Percentiles rank a stretch among this genome's conserved stretches.
phyloP scores from a whole-genome alignment of 108 stramenopile species.

The Cyclostephanos tholiformis region DNA sequence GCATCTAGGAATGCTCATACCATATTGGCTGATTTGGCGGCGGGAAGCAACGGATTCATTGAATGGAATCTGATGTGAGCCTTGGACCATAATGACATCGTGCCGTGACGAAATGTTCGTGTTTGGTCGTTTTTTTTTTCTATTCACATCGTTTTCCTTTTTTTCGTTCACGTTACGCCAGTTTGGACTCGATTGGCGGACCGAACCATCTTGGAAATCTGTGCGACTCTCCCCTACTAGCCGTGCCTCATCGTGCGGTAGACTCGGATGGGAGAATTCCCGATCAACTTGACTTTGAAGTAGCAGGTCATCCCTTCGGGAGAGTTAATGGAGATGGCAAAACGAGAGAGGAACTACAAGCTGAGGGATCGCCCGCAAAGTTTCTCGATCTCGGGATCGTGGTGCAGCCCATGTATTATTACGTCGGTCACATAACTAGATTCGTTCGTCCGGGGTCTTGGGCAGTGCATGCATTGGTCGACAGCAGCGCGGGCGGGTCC shows the following conservation, averaged over 20 bases:
- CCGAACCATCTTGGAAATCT: slow-evolving; percentile 93
- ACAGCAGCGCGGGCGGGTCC: slow-evolving; percentile 39
- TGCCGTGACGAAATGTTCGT: slow-evolving; percentile 1
- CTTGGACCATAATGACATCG: not conserved
- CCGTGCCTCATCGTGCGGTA: slow-evolving; percentile 79
- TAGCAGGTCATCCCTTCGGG: slow-evolving; percentile 61
- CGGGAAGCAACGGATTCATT: slow-evolving; percentile 89
- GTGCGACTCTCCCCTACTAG: slow-evolving; percentile 88
- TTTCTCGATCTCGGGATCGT: slow-evolving; percentile 72
- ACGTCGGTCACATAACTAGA: slow-evolving; percentile 86
- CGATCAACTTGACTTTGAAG: slow-evolving; percentile 66
- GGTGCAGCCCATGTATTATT: slow-evolving; percentile 90
- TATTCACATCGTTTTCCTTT: slow-evolving; percentile 1
- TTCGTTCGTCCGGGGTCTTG: slow-evolving; percentile 77
- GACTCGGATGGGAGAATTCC: slow-evolving; percentile 37
- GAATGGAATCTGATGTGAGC: slow-evolving; percentile 91
- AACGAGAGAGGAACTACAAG: slow-evolving; percentile 81
- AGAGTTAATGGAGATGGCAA: slow-evolving; percentile 62
- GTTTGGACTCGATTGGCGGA: slow-evolving; percentile 83
- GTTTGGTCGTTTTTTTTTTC: not conserved
- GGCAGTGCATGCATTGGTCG: slow-evolving; percentile 67
- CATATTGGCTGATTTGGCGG: slow-evolving; percentile 90
- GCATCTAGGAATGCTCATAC: slow-evolving; percentile 93
- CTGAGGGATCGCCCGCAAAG: slow-evolving; percentile 72
- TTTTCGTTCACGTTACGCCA: slow-evolving; percentile 19